Evolutionary conservation across 2,329 filamentous ascomycete genomes (phyloP), one percentile per base, ranked within the genome.

Genomic region (Bipolaris oryzae): DNA sequence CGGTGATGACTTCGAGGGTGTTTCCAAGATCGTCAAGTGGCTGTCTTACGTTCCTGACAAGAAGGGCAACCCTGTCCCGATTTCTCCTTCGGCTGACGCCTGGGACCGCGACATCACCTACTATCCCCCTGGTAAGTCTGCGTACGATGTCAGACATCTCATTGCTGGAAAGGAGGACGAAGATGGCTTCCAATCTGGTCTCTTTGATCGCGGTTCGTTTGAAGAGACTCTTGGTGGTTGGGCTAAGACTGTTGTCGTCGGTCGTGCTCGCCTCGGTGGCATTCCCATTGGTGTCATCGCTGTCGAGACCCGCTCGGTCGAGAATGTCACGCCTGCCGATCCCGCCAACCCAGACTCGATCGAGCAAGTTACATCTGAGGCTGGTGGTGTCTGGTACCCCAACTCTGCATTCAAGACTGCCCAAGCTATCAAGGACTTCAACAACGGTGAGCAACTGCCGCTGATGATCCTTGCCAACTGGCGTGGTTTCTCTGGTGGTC

Each of bases 391-490:
- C 25, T 99, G 95, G 95, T 99, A 98, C 82, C 95, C 95, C 75
- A 99, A 99, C 86, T 98, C 94, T 10, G 95, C 95, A 21, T 99
- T 94, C 88, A 99, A 99, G 90, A 99, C 95, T 61, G 95, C 95
- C 3, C 95, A 99, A 80, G 95, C 95, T 54, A 96, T 99, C 81
- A 92, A 90, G 72, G 95, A 99, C 83, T 99, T 99, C 87, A 99
- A 99, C 87, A 87, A 96, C 66, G 95, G 95, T 76, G 95, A 99
- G 81, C 95, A 99, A 82, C 85, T 99, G 74, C 95, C 95, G 55
- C 83, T 99, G 66, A 98, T 99, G 92, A 99, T 99, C 76, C 87
- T 99, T 63, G 95, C 95, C 80, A 99, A 99, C 85, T 99, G 95
- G 95, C 89, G 95, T 87, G 95, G 95, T 83, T 99, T 99, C 91